These are phyloP conservation scores for Carex littledalei DNA, from an alignment of 176 grass and related monocot genomes.

Conservation along the genomic window DNA sequence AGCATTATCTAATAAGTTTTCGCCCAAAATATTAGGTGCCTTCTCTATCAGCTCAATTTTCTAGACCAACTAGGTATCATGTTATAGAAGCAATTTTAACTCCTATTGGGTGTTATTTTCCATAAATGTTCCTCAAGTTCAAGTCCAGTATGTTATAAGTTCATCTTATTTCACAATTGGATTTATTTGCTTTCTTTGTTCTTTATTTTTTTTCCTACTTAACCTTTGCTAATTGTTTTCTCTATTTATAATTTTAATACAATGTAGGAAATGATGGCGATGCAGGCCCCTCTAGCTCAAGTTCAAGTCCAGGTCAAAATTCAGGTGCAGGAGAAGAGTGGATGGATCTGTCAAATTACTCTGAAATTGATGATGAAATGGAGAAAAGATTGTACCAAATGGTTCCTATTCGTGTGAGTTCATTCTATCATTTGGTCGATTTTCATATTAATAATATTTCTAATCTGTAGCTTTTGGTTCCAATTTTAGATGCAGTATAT, in stretches of 20 bases:
- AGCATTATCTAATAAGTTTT: too few relatives aligned
- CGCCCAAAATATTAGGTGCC: too few relatives aligned
- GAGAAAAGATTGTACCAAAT: slow-evolving; percentile 74
- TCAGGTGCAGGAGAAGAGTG: slow-evolving; percentile 28
- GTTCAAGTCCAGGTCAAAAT: slow-evolving; percentile 35
- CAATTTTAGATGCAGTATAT: background rate
- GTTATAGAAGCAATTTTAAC: background rate
- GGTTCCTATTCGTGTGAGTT: slow-evolving; percentile 87
- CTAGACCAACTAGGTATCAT: background rate
- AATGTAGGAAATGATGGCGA: slow-evolving; percentile 48
- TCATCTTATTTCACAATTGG: background rate
- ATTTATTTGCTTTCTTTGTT: background rate
- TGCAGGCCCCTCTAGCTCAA: slow-evolving; percentile 48
- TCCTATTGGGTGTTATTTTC: background rate
- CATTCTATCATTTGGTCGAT: background rate
- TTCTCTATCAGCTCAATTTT: too few relatives aligned
- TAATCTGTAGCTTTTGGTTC: background rate
- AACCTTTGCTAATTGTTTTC: background rate
- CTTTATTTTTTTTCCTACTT: background rate
- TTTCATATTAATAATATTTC: background rate
- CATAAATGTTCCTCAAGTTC: background rate
- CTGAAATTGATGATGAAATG: slow-evolving; percentile 80
- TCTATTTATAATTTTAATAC: background rate
- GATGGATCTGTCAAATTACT: slow-evolving; percentile 34
- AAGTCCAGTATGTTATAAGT: background rate